Evolutionary conservation across 257 asterid genomes (phyloP).

Genomic region (Echites panduratus): DNA sequence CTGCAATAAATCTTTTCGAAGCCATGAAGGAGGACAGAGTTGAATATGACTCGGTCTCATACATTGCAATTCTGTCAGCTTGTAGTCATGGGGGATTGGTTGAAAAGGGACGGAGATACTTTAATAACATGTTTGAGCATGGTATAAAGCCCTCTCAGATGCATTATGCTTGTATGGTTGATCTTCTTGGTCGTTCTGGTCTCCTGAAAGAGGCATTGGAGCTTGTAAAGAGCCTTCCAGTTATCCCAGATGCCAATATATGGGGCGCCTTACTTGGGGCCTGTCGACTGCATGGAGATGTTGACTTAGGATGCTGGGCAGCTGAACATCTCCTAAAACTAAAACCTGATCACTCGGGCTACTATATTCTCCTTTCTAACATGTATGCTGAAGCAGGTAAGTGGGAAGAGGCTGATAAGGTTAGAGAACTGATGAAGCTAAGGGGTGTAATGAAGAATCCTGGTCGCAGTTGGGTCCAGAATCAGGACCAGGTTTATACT

Average conservation of each 20-base stretch:
- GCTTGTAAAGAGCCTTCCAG: conserved; percentile 38
- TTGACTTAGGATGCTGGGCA: conserved; percentile 73
- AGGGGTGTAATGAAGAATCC: conserved; percentile 68
- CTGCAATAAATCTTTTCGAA: conserved; percentile 55
- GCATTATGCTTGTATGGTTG: conserved; percentile 87
- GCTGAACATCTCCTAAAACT: conserved; percentile 53
- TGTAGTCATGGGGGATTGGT: conserved; percentile 74
- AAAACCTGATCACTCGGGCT: conserved; percentile 68
- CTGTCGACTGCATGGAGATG: conserved; percentile 48
- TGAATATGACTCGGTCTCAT: conserved; percentile 48
- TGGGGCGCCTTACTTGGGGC: conserved; percentile 89
- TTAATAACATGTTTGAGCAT: conserved; percentile 45
- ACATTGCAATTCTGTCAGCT: conserved; percentile 58
- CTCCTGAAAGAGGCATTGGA: conserved; percentile 48
- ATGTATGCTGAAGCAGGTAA: conserved; percentile 78
- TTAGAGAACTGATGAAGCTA: conserved; percentile 57
- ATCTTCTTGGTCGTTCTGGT: conserved; percentile 72
- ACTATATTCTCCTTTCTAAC: conserved; percentile 57
- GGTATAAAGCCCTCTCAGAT: conserved; percentile 50
- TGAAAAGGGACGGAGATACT: conserved; percentile 41
- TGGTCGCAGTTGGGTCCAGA: conserved; percentile 76
- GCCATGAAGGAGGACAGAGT: conserved; percentile 47
- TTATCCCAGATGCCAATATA: conserved; percentile 40
- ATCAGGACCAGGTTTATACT: conserved; percentile 34
- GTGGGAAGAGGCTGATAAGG: conserved; percentile 67